Base-by-base conservation (phyloP, 169 alveolate species). In the Plasmodium inui region DNA sequence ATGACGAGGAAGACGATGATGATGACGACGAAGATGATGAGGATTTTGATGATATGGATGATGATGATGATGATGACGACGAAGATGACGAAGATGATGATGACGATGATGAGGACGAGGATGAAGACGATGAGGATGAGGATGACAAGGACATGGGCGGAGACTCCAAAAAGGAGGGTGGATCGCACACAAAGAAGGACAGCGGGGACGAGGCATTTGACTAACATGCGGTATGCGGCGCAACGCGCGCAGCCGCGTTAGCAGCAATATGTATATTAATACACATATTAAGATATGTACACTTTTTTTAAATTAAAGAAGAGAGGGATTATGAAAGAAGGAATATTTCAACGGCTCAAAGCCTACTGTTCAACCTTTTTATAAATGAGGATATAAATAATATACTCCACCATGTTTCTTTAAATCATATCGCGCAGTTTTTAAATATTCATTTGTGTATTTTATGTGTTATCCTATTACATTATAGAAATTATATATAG, bases 201-300 rank as follows among this genome's bases (percentile, higher is more conserved):
- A 85, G 93, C n/a, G 93, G 74, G 46, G 93, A 74, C n/a, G 93
- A 85, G 79, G 83, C 85, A 6, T 85, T 46, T 39, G 93, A 85
- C 41, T 85, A 74, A 81, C 9, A 50, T 3, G 61, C 9, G 61
- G 61, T 50, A 50, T 50, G 61, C 22, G 17, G 1, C 61, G 0
- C 22, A 50, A 12, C 61, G 22, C 8, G 19, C 7, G 61, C 61
- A 50, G 44, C 44, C 1, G 5, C 6, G 44, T 37, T 37, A 4
- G 44, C 44, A 37, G 61, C 61, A 1, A 14, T 12, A 3, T 50
- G 61, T 14, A 50, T 50, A 50, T 50, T 50, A 50, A 50, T 50
- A 14, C 22, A 50, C 61, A 50, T 50, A 50, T 50, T 4, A 50
- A 50, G 26, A 50, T 50, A 12, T 12, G 17, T 50, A 12, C 17